Base-by-base conservation (phyloP, 2,329 filamentous ascomycete genomes). In the Apiospora hydei region DNA sequence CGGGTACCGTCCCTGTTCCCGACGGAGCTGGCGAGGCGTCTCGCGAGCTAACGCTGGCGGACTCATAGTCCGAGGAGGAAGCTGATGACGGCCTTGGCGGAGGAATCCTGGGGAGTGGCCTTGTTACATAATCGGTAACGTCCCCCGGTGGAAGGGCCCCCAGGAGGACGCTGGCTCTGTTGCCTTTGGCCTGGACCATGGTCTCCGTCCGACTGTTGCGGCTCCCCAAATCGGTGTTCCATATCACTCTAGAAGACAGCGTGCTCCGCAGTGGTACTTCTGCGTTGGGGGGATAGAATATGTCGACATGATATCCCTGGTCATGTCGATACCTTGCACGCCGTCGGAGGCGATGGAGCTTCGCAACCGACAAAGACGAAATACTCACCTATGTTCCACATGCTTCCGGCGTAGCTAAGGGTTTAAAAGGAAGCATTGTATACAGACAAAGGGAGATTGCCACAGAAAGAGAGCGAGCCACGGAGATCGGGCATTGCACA, bases 51-150 rank as follows among this genome's bases (percentile, higher is more conserved):
- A 5, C 2, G 57, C 13, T 21, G 11, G 21, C 34, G 34, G 34
- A 14, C 34, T 64, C 57, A 41, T 64, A 64, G 34, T 41, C 18
- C 21, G 57, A 64, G 34, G 57, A 64, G n/a, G 57, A 64, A 30
- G 34, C n/a, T 64, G 57, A 64, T 16, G 57, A n/a, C 11, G 57
- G 57, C 34, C 57, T 34, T 41, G 57, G 34, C 10, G 18, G n/a
- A 24, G 57, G 57, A 24, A 64, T 18, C 34, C 38, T 13, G 2
- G 53, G 57, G 4, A 64, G 34, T 41, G 57, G 57, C 30, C 34
- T 64, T 21, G 57, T 30, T 64, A 41, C 57, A 38, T 64, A 64
- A 34, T 64, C 21, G 57, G 57, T 64, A n/a, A 64, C 34, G 18
- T 64, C 18, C 57, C n/a, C 16, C 3, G 57, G 57, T 6, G 34